phyloP scores from a whole-genome alignment of 1,284 basidiomycete genomes.

The Ceratobasidium sp. region DNA sequence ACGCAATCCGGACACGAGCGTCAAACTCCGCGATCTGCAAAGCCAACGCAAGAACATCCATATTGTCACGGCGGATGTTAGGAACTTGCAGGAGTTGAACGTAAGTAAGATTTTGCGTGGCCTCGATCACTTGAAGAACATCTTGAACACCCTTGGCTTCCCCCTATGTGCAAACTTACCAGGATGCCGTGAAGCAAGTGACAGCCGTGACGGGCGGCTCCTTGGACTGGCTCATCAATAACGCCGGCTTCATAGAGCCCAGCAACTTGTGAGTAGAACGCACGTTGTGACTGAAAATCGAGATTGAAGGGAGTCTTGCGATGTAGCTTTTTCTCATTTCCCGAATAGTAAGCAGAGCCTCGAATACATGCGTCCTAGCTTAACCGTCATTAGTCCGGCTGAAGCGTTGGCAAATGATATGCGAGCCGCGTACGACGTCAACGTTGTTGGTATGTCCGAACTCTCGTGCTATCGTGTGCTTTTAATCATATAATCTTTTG shows the following conservation, averaged over 20 bases:
- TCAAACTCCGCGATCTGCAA: constrained; percentile 46
- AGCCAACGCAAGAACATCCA: constrained; percentile 49
- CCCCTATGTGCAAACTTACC: constrained; percentile 45
- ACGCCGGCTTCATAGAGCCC: constrained; percentile 49
- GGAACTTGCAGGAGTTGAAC: constrained; percentile 49
- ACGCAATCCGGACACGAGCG: constrained; percentile 49
- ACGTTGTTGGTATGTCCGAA: neutral
- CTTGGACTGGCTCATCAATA: constrained; percentile 56
- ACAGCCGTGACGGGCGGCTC: constrained; percentile 52
- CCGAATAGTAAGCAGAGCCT: neutral
- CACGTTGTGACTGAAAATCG: neutral
- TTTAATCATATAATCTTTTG: neutral
- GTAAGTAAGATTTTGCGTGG: constrained; percentile 44
- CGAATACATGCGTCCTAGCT: neutral
- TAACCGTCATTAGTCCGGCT: neutral
- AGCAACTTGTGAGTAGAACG: neutral
- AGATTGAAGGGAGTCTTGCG: neutral
- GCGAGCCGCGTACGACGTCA: neutral
- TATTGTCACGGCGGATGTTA: constrained; percentile 54
- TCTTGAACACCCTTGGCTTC: neutral
- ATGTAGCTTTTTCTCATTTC: neutral
- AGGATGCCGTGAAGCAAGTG: constrained; percentile 47
- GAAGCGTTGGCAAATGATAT: neutral
- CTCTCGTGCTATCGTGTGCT: neutral
- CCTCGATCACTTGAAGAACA: neutral